A percentile compares a stretch with the other conserved stretches of the same genome.
phyloP scores from a whole-genome alignment of 768 basidiomycete genomes.

The Pulveroboletus sp. region DNA sequence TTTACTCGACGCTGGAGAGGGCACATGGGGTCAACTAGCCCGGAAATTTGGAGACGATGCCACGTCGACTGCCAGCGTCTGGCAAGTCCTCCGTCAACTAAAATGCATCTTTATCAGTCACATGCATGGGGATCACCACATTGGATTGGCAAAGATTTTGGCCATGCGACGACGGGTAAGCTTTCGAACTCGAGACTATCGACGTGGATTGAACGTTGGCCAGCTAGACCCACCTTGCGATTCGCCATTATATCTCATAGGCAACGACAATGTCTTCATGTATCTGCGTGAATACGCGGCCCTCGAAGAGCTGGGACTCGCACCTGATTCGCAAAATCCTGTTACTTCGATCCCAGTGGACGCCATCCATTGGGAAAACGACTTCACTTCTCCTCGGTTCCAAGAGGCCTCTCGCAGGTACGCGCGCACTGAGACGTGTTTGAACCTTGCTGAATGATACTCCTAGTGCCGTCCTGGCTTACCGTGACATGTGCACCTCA shows the following conservation, averaged over 20 bases:
- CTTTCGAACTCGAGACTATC: neutral
- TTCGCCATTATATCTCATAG: constrained; percentile 70
- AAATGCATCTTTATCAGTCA: constrained; percentile 87
- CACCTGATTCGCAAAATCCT: constrained; percentile 43
- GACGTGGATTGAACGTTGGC: neutral
- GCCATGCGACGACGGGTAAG: constrained; percentile 64
- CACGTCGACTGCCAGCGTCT: constrained; percentile 38
- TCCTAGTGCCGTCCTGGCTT: constrained; percentile 44
- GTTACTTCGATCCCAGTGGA: constrained; percentile 58
- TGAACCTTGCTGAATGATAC: neutral
- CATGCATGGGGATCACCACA: constrained; percentile 90
- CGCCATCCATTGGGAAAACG: constrained; percentile 46
- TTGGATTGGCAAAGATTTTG: constrained; percentile 75
- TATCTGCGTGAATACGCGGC: constrained; percentile 74
- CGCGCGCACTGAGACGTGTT: neutral
- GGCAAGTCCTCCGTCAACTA: constrained; percentile 63
- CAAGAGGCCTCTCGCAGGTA: constrained; percentile 7
- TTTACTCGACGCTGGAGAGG: constrained; percentile 90
- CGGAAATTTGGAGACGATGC: constrained; percentile 66
- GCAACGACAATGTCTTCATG: constrained; percentile 50
- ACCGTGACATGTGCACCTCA: constrained; percentile 42
- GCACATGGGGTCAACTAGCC: constrained; percentile 85
- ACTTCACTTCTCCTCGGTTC: constrained; percentile 31
- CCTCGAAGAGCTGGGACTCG: constrained; percentile 69
- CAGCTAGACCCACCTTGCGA: constrained; percentile 64